Evolutionary conservation across 2,329 filamentous ascomycete species (phyloP).

Genomic region (Dendrostoma leiphaemia): DNA sequence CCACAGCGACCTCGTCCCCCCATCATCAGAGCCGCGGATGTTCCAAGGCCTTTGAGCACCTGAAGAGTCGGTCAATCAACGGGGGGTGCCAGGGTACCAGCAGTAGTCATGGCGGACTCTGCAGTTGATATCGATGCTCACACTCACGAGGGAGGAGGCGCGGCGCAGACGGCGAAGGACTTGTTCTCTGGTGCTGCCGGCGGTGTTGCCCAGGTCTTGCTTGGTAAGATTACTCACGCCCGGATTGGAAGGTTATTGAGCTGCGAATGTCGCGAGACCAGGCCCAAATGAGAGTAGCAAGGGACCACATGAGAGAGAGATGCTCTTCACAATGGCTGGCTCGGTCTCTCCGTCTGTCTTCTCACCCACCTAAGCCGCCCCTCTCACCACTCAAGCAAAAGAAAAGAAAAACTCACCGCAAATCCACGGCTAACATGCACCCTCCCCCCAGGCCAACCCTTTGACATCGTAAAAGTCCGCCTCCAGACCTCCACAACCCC

Average conservation of each 20-base stretch:
- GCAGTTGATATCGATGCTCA: conserved; percentile 35
- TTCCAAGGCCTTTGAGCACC: background rate
- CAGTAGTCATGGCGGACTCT: conserved; percentile 32
- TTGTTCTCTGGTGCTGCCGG: conserved; percentile 87
- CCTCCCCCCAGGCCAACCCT: conserved; percentile 57
- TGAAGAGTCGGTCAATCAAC: background rate
- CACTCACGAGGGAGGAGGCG: conserved; percentile 29
- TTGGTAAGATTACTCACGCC: conserved; percentile 61
- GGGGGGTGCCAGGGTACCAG: conserved; percentile 8
- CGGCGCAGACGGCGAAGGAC: conserved; percentile 75
- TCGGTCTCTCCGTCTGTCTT: no score
- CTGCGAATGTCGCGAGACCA: background rate
- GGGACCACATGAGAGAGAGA: background rate
- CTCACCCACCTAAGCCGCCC: background rate
- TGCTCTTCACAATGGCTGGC: no score
- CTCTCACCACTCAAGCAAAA: background rate
- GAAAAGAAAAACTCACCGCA: no score
- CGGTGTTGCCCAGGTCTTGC: conserved; percentile 88
- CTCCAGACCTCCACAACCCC: conserved; percentile 87
- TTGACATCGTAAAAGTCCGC: conserved; percentile 96
- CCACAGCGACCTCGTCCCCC: background rate
- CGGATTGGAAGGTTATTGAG: background rate
- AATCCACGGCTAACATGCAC: conserved; percentile 1
- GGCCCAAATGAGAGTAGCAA: background rate
- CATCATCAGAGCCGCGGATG: background rate